Conservation (phyloP, 2,329 filamentous ascomycete genomes). For the Teratosphaeria gauchensis region DNA sequence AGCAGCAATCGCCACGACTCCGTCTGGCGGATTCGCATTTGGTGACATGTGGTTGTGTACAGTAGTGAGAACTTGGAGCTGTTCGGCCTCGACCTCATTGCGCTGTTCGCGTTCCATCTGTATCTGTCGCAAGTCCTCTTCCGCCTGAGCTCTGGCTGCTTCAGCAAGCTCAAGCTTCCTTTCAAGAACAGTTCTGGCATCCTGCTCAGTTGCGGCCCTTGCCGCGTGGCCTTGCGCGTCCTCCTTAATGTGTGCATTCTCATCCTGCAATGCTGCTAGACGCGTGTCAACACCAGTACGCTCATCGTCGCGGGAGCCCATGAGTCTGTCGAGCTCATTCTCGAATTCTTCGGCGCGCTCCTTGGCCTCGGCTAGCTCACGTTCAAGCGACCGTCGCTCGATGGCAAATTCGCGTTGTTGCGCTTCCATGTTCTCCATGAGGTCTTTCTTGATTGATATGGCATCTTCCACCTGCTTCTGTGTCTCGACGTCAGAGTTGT, state of each 20-base stretch:
- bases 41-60: constrained; percentile 32
- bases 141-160: constrained; percentile 19
- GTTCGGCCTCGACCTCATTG: constrained; percentile 34
- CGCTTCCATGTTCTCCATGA: constrained; percentile 89
- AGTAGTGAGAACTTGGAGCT: constrained; percentile 21
- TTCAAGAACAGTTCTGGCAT: constrained; percentile 54
- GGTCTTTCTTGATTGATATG: constrained; percentile 84
- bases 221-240: constrained; percentile 52
- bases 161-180: constrained; percentile 32
- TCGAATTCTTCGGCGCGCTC: constrained; percentile 77
- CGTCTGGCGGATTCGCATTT: constrained; percentile 25
- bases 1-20: constrained; percentile 28
- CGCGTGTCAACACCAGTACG: constrained; percentile 60
- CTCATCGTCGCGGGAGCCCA: constrained; percentile 76
- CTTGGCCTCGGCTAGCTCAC: constrained; percentile 67
- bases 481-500: constrained; percentile 49
- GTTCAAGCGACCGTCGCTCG: constrained; percentile 73
- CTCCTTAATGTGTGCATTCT: constrained; percentile 54
- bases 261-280: constrained; percentile 57
- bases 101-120: constrained; percentile 48
- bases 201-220: constrained; percentile 49
- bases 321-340: constrained; percentile 78
- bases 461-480: constrained; percentile 70
- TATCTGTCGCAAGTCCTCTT: constrained; percentile 38
- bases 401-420: constrained; percentile 79